Evolutionary conservation across 345 rosid species (phyloP).

Genomic region (Anacardium occidentale): DNA sequence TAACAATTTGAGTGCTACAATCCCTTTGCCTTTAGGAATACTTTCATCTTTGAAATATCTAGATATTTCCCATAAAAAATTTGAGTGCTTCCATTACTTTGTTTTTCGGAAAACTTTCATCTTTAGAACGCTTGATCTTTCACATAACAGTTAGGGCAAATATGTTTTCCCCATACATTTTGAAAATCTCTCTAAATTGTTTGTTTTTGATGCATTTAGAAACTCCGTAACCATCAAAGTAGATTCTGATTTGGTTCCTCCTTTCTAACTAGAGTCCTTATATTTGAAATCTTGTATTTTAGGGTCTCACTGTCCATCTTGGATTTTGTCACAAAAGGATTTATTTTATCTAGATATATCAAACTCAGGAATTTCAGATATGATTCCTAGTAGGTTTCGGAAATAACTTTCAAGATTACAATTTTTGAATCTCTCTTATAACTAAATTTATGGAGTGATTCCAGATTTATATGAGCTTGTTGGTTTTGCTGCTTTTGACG

Average conservation of each 20-base stretch:
- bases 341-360: conserved; percentile 25
- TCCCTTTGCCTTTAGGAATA: not conserved
- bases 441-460: conserved; percentile 26
- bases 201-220: conserved; percentile 7
- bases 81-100: not conserved
- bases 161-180: conserved; percentile 15
- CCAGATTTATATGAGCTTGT: conserved; percentile 11
- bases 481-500: conserved; percentile 8
- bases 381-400: conserved; percentile 34
- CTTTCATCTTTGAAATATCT: not conserved
- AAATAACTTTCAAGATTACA: not conserved
- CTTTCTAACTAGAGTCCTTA: conserved; percentile 25
- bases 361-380: conserved; percentile 23
- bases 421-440: conserved; percentile 29
- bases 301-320: conserved; percentile 34
- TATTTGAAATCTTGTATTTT: conserved; percentile 17
- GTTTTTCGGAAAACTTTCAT: no score
- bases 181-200: conserved; percentile 23
- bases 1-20: no score
- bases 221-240: conserved; percentile 22
- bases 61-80: not conserved
- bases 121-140: no score
- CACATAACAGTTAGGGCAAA: no score
- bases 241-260: conserved; percentile 29
- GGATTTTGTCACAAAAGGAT: conserved; percentile 25